Base-by-base conservation (phyloP, 106 monocot genomes). In the Apostasia ramifera region DNA sequence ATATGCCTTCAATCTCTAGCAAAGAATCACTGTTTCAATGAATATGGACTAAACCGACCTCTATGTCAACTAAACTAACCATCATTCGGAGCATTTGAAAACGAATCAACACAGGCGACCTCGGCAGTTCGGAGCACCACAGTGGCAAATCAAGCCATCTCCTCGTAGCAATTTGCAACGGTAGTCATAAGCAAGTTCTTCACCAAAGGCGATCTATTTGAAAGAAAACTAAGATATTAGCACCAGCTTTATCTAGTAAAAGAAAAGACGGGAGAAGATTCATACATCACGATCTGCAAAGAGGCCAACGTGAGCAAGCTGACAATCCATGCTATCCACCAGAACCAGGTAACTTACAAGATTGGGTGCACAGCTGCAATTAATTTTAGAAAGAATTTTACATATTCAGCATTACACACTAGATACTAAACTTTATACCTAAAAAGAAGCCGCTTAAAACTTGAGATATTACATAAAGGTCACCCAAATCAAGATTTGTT, bases 281-380 rank as follows among this genome's bases (percentile, higher is more conserved):
- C 88, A 43, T 86, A 95, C 95, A 84, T 88, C 86, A 43, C 73
- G 79, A 70, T 76, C 84, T 38, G 95, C 91, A 59, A 75, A 95
- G 57, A 95, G 75, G 52, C 91, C 95, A 52, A 91, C 69, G 74
- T 88, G 95, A 46, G 95, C 95, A 66, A 95, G 89, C 69, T 95
- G 91, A 62, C 75, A 92, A 69, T 95, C 95, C 92, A 92, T 92
- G 76, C 84, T 92, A 57, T 95, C 95, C 51, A 92, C 78, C n/a
- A 92, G 70, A 55, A 92, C 86, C 55, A 83, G 78, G 66, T 86
- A 84, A 57, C 70, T 92, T 54, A 82, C 80, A 51, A 95, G 91
- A 70, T 95, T 95, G 43, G 95, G 95, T 2, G 84, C 86, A 80
- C 95, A 95, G 53, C 95, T 95, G 59, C 12, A 38, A 73, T 46